Percentiles rank a stretch among this genome's conserved stretches.
Conservation (phyloP, 331 rosid genomes). For the Dryas integrifolia region DNA sequence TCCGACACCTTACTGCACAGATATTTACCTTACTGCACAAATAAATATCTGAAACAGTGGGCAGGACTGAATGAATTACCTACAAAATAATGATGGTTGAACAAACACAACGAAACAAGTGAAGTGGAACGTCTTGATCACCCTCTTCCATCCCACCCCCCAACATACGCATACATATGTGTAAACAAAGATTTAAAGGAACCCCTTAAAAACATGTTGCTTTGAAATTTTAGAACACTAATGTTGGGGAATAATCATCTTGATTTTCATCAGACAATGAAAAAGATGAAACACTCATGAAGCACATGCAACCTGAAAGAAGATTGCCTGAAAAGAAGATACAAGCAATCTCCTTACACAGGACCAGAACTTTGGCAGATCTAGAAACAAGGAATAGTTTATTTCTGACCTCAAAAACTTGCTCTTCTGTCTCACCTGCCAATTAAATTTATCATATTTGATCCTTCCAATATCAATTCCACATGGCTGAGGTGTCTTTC, state of each 20-base stretch:
- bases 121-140: neutral
- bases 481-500: neutral
- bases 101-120: neutral
- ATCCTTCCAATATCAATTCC: neutral
- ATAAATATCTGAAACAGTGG: neutral
- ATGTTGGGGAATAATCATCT: neutral
- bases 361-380: too few relatives aligned
- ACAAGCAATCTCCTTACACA: too few relatives aligned
- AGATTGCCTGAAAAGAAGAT: neutral
- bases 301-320: neutral
- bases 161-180: neutral
- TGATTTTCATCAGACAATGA: neutral
- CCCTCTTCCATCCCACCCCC: neutral
- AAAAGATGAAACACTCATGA: neutral
- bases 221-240: neutral
- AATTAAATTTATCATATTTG: neutral
- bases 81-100: neutral
- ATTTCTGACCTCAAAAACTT: neutral
- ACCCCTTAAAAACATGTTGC: neutral
- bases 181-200: neutral
- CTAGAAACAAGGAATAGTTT: neutral
- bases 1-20: neutral
- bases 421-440: neutral
- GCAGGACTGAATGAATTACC: neutral
- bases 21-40: neutral